Evolutionary conservation across 768 basidiomycete species (phyloP).

Genomic region (Tricholoma sp.): DNA sequence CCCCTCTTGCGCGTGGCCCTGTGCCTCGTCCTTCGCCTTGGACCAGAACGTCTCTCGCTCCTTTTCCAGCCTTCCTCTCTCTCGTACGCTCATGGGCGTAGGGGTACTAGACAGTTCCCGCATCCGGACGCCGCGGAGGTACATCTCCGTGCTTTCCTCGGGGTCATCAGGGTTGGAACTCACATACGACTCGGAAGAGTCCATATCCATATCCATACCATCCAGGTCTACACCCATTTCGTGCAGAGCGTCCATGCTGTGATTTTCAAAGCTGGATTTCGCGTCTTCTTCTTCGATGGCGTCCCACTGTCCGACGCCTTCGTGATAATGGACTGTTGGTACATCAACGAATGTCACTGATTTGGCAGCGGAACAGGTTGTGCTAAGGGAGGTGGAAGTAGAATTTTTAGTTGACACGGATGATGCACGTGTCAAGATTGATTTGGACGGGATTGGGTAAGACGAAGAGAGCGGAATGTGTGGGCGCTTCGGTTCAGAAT

Average conservation of each 20-base stretch:
- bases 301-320: constrained; percentile 1
- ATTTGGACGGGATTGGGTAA: constrained; percentile 40
- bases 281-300: constrained; percentile 11
- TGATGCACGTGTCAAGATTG: constrained; percentile 53
- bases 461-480: constrained; percentile 22
- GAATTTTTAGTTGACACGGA: constrained; percentile 33
- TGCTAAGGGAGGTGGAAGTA: constrained; percentile 4
- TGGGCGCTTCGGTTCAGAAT: constrained; percentile 22
- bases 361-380: constrained; percentile 28
- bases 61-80: constrained; percentile 4
- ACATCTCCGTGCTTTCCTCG: constrained; percentile 7
- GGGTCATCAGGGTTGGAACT: constrained; percentile 7
- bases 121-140: neutral
- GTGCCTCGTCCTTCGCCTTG: constrained; percentile 7
- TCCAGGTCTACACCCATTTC: constrained; percentile 22
- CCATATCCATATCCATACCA: constrained; percentile 32
- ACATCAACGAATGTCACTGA: constrained; percentile 70
- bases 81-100: constrained; percentile 5
- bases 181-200: neutral
- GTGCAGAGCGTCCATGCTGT: neutral
- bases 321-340: constrained; percentile 52
- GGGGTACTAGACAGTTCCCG: constrained; percentile 16
- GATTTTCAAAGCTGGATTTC: neutral
- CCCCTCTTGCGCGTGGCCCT: constrained; percentile 7
- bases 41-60: constrained; percentile 1